Evolutionary conservation across 352 stramenopile species (phyloP).

Genomic region (Pythium dissimile): DNA sequence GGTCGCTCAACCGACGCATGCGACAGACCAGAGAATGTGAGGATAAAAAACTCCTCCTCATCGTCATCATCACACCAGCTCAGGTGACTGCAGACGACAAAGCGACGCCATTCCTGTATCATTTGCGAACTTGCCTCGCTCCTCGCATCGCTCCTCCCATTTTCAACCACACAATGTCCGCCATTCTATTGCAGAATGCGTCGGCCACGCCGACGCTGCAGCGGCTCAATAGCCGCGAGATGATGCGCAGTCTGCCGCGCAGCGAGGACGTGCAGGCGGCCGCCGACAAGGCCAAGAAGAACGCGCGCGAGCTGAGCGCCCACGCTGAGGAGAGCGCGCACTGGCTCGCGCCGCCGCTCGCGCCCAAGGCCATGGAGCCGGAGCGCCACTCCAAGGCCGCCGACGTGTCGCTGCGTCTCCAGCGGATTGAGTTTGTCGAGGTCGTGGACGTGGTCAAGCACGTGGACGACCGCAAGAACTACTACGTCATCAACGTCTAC

Average conservation of each 20-base stretch:
- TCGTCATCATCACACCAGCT: background rate
- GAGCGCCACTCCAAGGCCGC: constrained; percentile 14
- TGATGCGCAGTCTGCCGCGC: constrained; percentile 21
- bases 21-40: background rate
- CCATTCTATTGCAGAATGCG: background rate
- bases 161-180: background rate
- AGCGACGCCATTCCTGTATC: background rate
- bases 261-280: constrained; percentile 21
- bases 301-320: too few species aligned
- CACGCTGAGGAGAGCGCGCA: constrained; percentile 4
- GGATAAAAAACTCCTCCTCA: too few species aligned
- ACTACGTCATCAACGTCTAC: constrained; percentile 51
- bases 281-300: constrained; percentile 2
- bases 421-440: constrained; percentile 32
- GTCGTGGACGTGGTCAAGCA: constrained; percentile 21
- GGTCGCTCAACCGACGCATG: too few species aligned
- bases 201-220: constrained; percentile 11
- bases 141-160: background rate
- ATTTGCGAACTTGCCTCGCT: constrained; percentile 8
- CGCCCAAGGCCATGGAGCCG: constrained; percentile 25
- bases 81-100: background rate
- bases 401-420: constrained; percentile 10
- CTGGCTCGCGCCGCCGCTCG: constrained; percentile 34
- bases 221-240: constrained; percentile 20
- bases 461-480: constrained; percentile 18